Evolutionary conservation across 805 yeast species (phyloP).

Genomic region (Pachysolen tannophilus): DNA sequence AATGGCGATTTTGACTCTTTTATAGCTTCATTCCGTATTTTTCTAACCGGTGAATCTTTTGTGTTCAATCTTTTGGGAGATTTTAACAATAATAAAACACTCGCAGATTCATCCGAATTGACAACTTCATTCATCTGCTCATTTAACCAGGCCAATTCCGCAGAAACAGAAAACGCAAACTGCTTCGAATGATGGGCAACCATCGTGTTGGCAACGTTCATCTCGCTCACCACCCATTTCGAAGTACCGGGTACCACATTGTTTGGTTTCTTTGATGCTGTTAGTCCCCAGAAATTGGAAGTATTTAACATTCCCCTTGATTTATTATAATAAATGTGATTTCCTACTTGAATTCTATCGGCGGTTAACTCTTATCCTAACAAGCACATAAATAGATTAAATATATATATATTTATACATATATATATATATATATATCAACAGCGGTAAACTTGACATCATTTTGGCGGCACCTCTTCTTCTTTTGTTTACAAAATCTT

Average conservation of each 20-base stretch:
- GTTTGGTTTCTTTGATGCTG: slow-evolving; percentile 8
- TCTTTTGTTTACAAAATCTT: no score
- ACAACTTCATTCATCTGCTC: slow-evolving; percentile 31
- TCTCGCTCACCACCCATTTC: slow-evolving; percentile 40
- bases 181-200: slow-evolving; percentile 30
- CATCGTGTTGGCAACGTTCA: slow-evolving; percentile 28
- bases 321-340: background rate
- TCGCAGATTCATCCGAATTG: slow-evolving; percentile 15
- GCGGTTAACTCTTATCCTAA: background rate
- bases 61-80: slow-evolving; percentile 16
- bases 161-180: slow-evolving; percentile 28
- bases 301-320: no score
- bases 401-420: no score
- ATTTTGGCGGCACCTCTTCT: no score
- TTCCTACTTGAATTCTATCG: background rate
- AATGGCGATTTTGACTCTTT: background rate
- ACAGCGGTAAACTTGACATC: no score
- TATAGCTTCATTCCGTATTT: slow-evolving; percentile 15
- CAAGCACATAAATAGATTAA: background rate
- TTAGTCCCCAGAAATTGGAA: slow-evolving; percentile 11
- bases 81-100: slow-evolving; percentile 9
- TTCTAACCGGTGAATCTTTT: slow-evolving; percentile 18
- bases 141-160: slow-evolving; percentile 32
- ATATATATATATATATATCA: no score
- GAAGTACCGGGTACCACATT: slow-evolving; percentile 43